Percentiles rank a stretch among this genome's conserved stretches.
phyloP scores from a whole-genome alignment of 768 basidiomycete species.

The Trametes coccinea region DNA sequence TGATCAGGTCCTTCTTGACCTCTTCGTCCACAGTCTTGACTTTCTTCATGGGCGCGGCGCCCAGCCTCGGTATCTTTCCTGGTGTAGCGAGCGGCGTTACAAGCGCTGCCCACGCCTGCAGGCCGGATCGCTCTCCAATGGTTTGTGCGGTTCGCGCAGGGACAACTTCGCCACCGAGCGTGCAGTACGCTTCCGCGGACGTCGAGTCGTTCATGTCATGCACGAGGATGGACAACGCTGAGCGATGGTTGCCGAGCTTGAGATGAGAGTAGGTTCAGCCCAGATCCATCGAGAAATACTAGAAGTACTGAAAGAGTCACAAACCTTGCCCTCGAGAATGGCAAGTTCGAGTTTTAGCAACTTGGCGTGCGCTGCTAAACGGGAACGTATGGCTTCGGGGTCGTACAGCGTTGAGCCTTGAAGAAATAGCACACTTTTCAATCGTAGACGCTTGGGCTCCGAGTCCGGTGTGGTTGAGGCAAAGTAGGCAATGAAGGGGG shows the following conservation, averaged over 20 bases:
- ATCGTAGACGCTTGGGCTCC: conserved; percentile 64
- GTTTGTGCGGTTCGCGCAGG: conserved; percentile 54
- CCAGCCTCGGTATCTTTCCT: conserved; percentile 28
- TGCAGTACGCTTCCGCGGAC: conserved; percentile 86
- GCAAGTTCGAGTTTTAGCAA: conserved; percentile 73
- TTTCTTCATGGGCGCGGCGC: conserved; percentile 33
- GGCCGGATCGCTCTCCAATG: conserved; percentile 48
- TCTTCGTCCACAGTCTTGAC: conserved; percentile 45
- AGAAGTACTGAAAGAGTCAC: conserved; percentile 1
- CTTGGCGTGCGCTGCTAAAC: conserved; percentile 49
- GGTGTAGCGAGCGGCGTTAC: conserved; percentile 38
- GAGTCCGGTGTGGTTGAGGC: conserved; percentile 83
- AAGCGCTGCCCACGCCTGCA: conserved; percentile 57
- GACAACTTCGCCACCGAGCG: conserved; percentile 75
- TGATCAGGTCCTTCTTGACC: conserved; percentile 59
- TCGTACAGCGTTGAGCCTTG: conserved; percentile 77
- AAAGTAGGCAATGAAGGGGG: conserved; percentile 72
- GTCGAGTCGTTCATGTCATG: conserved; percentile 68
- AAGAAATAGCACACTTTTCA: conserved; percentile 78
- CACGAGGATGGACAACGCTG: conserved; percentile 68
- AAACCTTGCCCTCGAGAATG: conserved; percentile 77
- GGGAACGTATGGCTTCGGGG: conserved; percentile 43
- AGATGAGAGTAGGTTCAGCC: neutral
- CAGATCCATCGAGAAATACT: neutral
- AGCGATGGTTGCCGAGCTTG: conserved; percentile 57